phyloP scores from a whole-genome alignment of 805 yeast genomes.

The Metschnikowia santaceciliae region DNA sequence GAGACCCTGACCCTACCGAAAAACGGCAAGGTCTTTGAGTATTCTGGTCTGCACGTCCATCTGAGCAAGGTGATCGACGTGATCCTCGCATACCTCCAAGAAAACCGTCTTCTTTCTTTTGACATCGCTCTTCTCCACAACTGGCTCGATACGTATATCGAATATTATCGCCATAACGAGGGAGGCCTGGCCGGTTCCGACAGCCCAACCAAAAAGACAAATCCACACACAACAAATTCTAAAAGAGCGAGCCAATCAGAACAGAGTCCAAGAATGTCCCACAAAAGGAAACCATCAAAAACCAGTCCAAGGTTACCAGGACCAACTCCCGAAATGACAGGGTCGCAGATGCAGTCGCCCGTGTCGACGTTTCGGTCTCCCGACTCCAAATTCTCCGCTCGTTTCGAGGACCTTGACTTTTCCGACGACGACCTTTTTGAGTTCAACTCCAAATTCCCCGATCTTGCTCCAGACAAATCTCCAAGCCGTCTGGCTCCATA shows the following conservation, averaged over 20 bases:
- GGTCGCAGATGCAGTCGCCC: neutral
- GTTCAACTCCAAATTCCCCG: constrained; percentile 15
- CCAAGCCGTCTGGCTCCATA: constrained; percentile 1
- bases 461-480: neutral
- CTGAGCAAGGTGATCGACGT: neutral
- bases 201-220: neutral
- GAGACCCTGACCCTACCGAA: neutral
- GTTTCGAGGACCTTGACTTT: neutral
- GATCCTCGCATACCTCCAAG: constrained; percentile 27
- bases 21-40: neutral
- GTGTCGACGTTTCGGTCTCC: neutral
- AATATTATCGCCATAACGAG: constrained; percentile 24
- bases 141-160: constrained; percentile 40
- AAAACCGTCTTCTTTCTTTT: constrained; percentile 29
- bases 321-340: too few relatives aligned
- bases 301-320: neutral
- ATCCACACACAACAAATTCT: too few relatives aligned
- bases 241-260: neutral
- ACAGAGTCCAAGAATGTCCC: neutral
- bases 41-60: neutral
- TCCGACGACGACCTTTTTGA: constrained; percentile 10
- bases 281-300: too few relatives aligned
- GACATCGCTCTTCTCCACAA: constrained; percentile 32
- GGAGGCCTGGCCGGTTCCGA: neutral
- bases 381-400: neutral